Percentiles rank a stretch among this genome's conserved stretches.
These are phyloP conservation scores for Quercus agrifolia DNA, from an alignment of 306 rosid genomes.

Conservation along the genomic window DNA sequence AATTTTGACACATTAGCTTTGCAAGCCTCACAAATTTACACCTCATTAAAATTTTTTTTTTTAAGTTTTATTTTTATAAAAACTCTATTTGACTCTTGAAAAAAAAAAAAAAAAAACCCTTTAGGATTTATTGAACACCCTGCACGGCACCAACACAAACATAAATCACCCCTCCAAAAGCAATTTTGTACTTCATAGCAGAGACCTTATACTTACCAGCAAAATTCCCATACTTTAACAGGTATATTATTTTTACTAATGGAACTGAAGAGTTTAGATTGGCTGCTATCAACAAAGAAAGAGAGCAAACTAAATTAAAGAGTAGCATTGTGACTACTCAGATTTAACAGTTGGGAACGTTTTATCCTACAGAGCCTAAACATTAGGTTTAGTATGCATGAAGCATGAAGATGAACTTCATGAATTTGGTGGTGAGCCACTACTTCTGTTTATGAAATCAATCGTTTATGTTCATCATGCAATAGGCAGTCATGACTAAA, in stretches of 20 bases:
- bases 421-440: neutral
- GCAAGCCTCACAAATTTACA: no score
- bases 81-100: no score
- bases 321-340: constrained; percentile 75
- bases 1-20: no score
- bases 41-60: no score
- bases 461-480: neutral
- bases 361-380: constrained; percentile 77
- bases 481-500: neutral
- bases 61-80: no score
- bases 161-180: constrained; percentile 6
- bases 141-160: constrained; percentile 44
- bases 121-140: no score
- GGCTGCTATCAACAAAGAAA: no score
- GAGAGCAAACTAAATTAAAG: constrained; percentile 38
- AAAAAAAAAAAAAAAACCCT: no score
- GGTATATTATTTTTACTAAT: constrained; percentile 77
- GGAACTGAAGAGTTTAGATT: constrained; percentile 76
- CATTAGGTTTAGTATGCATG: constrained; percentile 60
- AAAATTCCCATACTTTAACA: constrained; percentile 22
- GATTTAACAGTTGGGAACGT: constrained; percentile 61
- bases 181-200: neutral
- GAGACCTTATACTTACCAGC: neutral
- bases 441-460: neutral
- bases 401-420: neutral